Evolutionary conservation across 331 rosid genomes (phyloP).

Genomic region (Acacia pycnantha): DNA sequence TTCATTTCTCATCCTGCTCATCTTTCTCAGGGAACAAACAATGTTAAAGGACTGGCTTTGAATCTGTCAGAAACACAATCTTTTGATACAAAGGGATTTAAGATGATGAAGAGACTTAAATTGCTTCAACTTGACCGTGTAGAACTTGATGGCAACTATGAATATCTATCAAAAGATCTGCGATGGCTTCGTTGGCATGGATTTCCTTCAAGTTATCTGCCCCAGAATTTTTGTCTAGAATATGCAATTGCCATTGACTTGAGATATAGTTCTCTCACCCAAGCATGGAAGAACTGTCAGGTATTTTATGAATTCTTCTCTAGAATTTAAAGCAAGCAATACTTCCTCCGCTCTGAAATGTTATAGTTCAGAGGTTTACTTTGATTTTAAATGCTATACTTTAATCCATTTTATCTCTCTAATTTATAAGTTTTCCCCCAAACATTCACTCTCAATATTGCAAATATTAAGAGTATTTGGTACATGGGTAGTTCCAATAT

Average conservation of each 20-base stretch:
- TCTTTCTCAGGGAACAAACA: too few species aligned
- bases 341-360: too few species aligned
- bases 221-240: background rate
- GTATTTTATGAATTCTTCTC: background rate
- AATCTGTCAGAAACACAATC: background rate
- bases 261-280: background rate
- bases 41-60: background rate
- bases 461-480: too few species aligned
- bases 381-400: too few species aligned
- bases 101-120: background rate
- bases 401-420: too few species aligned
- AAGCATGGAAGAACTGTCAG: background rate
- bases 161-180: background rate
- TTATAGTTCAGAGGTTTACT: too few species aligned
- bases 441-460: too few species aligned
- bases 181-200: background rate
- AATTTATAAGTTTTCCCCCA: too few species aligned
- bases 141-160: background rate
- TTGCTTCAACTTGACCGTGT: background rate
- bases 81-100: background rate
- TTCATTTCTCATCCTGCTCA: too few species aligned
- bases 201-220: background rate
- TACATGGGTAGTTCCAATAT: too few species aligned
- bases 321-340: background rate
- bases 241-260: background rate